These are phyloP conservation scores for Phylloporus sp. DNA, from an alignment of 768 basidiomycete genomes.

Conservation along the genomic window DNA sequence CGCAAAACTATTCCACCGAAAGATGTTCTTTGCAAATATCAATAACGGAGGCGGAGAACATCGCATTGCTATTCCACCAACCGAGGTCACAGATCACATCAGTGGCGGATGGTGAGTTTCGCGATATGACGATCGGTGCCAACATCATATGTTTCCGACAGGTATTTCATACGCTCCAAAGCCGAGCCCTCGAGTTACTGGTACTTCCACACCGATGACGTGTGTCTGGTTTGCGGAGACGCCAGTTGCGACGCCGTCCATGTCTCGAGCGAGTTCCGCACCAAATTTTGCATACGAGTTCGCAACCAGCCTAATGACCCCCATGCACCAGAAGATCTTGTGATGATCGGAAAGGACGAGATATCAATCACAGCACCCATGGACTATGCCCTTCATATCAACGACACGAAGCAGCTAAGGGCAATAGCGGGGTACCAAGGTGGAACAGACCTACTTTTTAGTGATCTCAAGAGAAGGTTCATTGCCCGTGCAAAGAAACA, in stretches of 20 bases:
- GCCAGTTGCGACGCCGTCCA: background rate
- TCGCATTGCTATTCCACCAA: background rate
- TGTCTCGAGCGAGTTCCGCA: background rate
- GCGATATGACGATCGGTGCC: background rate
- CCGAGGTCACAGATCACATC: background rate
- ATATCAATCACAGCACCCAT: background rate
- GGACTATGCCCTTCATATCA: background rate
- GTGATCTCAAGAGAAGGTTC: background rate
- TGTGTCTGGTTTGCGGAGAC: background rate
- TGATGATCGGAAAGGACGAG: slow-evolving; percentile 1
- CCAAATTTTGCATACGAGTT: background rate
- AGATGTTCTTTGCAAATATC: background rate
- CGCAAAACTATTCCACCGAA: background rate
- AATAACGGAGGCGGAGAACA: background rate
- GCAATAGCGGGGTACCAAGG: background rate
- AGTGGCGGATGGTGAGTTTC: slow-evolving; percentile 1
- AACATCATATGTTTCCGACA: background rate
- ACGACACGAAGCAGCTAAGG: background rate
- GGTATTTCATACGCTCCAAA: slow-evolving; percentile 1
- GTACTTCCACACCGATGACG: background rate
- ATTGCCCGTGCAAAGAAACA: background rate
- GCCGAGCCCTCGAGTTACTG: slow-evolving; percentile 1
- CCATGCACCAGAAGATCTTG: background rate
- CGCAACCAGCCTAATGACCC: background rate
- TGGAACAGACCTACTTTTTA: background rate